These are phyloP conservation scores for Ampelomyces quisqualis DNA, from an alignment of 2,329 filamentous ascomycete genomes.

Conservation along the genomic window DNA sequence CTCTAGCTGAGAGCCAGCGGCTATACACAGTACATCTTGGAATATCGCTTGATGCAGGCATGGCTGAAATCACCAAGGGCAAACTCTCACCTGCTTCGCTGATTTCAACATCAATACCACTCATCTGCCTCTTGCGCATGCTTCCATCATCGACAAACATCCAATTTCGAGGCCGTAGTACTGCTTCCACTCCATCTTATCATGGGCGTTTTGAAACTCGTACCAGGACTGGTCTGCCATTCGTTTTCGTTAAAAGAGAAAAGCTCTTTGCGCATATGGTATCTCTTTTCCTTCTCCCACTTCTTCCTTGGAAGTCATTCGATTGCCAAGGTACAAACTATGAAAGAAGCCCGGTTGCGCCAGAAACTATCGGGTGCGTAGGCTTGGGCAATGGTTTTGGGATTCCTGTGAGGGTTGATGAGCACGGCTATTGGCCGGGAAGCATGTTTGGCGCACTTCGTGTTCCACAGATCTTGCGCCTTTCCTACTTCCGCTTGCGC, in stretches of 20 bases:
- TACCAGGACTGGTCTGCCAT: constrained; percentile 94
- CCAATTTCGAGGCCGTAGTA: constrained; percentile 83
- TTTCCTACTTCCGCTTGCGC: constrained; percentile 78
- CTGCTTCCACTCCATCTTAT: constrained; percentile 65
- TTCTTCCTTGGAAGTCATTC: constrained; percentile 68
- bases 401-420: constrained; percentile 54
- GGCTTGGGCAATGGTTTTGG: constrained; percentile 63
- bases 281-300: constrained; percentile 71
- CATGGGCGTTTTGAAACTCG: constrained; percentile 68
- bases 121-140: constrained; percentile 76
- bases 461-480: constrained; percentile 82
- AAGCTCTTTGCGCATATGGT: constrained; percentile 77
- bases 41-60: no score
- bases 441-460: constrained; percentile 52
- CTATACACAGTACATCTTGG: no score
- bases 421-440: neutral
- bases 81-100: constrained; percentile 45
- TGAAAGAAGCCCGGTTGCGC: constrained; percentile 73
- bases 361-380: constrained; percentile 78
- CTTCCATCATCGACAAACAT: constrained; percentile 69
- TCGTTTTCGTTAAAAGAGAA: constrained; percentile 74
- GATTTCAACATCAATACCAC: constrained; percentile 69
- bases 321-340: constrained; percentile 68
- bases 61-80: no score
- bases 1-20: constrained; percentile 39